Evolutionary conservation across 805 yeast species (phyloP).

Genomic region (Osmozyma mogii): DNA sequence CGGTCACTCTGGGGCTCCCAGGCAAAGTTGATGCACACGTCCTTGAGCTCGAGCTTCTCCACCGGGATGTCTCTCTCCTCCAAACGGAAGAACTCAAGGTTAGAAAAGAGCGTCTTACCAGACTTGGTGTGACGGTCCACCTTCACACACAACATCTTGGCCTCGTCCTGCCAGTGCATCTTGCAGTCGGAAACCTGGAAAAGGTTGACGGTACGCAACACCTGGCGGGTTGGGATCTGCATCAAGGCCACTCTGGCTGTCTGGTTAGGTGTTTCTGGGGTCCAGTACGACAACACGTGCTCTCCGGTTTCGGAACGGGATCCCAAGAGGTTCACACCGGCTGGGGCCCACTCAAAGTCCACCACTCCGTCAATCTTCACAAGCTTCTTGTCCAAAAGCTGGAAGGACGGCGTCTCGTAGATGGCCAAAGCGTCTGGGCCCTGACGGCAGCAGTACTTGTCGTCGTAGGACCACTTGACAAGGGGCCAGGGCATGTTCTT

Average conservation of each 20-base stretch:
- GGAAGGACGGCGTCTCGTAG: slow-evolving; percentile 74
- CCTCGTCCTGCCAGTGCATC: slow-evolving; percentile 90
- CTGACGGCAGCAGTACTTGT: slow-evolving; percentile 88
- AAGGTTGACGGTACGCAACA: slow-evolving; percentile 84
- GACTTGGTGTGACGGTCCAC: slow-evolving; percentile 97
- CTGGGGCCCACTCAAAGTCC: slow-evolving; percentile 95
- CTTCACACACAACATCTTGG: slow-evolving; percentile 79
- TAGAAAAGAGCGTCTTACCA: slow-evolving; percentile 83
- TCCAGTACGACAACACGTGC: slow-evolving; percentile 85
- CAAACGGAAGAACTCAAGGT: slow-evolving; percentile 83
- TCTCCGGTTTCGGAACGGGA: slow-evolving; percentile 47
- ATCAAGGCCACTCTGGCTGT: slow-evolving; percentile 90
- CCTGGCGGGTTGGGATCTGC: slow-evolving; percentile 76
- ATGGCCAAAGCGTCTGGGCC: slow-evolving; percentile 89
- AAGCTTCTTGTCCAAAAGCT: slow-evolving; percentile 77
- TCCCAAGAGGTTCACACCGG: slow-evolving; percentile 61
- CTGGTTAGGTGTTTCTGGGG: slow-evolving; percentile 88
- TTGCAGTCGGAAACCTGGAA: slow-evolving; percentile 90
- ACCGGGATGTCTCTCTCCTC: slow-evolving; percentile 89
- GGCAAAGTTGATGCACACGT: slow-evolving; percentile 76
- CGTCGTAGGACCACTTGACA: slow-evolving; percentile 92
- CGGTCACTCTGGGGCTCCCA: slow-evolving; percentile 96
- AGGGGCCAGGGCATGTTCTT: slow-evolving; percentile 89
- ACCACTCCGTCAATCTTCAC: slow-evolving; percentile 75
- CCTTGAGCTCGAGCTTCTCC: slow-evolving; percentile 88